Evolutionary conservation across 2,329 filamentous ascomycete species (phyloP), one percentile per base, ranked within the genome.

Genomic region (Trichoderma sp.): DNA sequence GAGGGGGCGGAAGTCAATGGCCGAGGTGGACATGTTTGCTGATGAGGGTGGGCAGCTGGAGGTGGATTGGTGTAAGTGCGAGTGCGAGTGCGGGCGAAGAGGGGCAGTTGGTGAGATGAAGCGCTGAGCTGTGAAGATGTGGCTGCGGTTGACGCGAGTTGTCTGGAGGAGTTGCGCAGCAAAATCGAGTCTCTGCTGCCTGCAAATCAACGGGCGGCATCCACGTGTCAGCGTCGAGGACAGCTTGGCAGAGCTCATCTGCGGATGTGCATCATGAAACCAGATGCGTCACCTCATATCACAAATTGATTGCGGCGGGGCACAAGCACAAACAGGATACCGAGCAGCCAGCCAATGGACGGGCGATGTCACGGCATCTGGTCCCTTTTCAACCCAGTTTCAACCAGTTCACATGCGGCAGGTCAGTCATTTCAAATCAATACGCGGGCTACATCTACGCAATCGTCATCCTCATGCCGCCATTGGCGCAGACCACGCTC

Each of bases 401-500:
- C n/a, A n/a, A 27, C 48, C 48, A 52, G 12, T 52, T 52, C 48
- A 29, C 48, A 45, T 45, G 42, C 42, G 42, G 42, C 42, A 45
- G 42, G 42, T 45, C 42, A 45, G 39, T 45, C 0, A 4, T 45
- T 45, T 42, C 17, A n/a, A 5, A 42, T 4, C 5, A 5, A 42
- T 42, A 17, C 2, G 15, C 1, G 9, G 6, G 9, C 15, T 10
- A 9, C 1, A 10, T 56, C 61, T 73, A 79, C 15, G 77, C 76
- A 69, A 77, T 77, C 22, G 75, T 76, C 77, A 80, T 80, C 72
- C 76, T 78, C 77, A 80, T 80, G 10, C 80, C 80, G 3, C 90
- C 90, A 72, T 92, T 92, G 15, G 89, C 89, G 77, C 87, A 91
- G n/a, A 92, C 83, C 35, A 91, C 85, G 74, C 86, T 89, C 4